phyloP scores from a whole-genome alignment of 768 basidiomycete species.

The Lentinula edodes region DNA sequence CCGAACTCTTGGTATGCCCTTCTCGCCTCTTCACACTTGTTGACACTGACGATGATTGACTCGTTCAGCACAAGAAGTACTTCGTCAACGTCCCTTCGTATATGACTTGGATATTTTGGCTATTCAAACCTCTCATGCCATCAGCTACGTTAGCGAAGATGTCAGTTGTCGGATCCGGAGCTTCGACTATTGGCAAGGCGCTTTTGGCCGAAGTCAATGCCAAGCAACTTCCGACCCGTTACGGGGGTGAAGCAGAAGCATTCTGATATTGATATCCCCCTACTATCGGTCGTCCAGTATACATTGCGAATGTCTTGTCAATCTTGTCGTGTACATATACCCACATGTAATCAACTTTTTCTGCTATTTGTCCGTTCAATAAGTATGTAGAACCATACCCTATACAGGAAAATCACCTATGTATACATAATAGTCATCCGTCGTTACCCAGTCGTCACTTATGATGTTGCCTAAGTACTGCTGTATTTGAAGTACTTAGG shows the following conservation, averaged over 20 bases:
- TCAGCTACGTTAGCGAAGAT: conserved; percentile 77
- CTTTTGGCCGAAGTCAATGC: conserved; percentile 52
- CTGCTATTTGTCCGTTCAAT: no score
- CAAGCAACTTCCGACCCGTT: conserved; percentile 58
- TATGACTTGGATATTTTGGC: conserved; percentile 81
- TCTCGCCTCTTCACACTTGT: background rate
- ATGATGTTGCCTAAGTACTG: no score
- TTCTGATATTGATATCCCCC: conserved; percentile 26
- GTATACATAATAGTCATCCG: no score
- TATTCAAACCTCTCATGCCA: conserved; percentile 70
- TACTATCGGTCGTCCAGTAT: no score
- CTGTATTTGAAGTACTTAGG: no score
- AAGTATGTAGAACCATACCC: no score
- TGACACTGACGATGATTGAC: background rate
- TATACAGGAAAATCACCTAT: no score
- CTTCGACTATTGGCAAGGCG: conserved; percentile 51
- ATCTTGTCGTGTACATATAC: no score
- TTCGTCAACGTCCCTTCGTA: conserved; percentile 78
- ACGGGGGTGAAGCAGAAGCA: conserved; percentile 61
- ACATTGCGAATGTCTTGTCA: no score
- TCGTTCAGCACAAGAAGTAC: conserved; percentile 59
- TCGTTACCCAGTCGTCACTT: no score
- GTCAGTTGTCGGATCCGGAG: conserved; percentile 65
- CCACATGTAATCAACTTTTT: no score
- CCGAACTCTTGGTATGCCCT: conserved; percentile 62